Evolutionary conservation across 176 grass and related monocot genomes (phyloP), one percentile per base, ranked within the genome.

Genomic region (Eremochloa ophiuroides): DNA sequence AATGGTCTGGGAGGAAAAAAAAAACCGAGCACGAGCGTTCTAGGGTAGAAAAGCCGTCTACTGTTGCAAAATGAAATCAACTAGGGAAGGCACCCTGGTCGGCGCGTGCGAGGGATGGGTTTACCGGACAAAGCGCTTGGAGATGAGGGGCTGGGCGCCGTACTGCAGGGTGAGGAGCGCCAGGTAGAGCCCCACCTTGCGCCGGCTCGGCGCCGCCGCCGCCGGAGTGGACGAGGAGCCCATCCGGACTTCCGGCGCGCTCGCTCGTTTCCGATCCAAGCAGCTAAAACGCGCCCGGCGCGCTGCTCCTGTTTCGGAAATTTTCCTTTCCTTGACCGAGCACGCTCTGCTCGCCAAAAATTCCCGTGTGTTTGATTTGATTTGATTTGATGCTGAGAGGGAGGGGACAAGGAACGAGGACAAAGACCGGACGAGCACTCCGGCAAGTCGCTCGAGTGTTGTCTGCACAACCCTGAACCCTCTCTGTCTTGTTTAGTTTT

Each of bases 121-220:
- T 53, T 89, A 95, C 96, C 96, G 75, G 88, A 93, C 87, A 65
- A 82, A 95, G 80, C 93, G 93, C 75, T 99, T 99, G 87, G 93
- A 95, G 82, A 99, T 77, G n/a, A 99, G 93, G 42, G 96, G 93
- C 91, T 99, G 96, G 26, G 93, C 80, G 76, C 96, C 91, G 88
- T 98, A 91, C 90, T 98, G 96, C 53, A 98, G 87, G 48, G 96
- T 93, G 63, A 98, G 93, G 33, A 93, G 93, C 29, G 75, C 41
- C 13, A 95, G 91, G 78, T 86, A 95, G 47, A 95, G 88, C 90
- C 84, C 92, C 26, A 98, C 93, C 85, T 79, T 93, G 43, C 66
- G 85, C 75, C 66, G 78, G 73, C 77, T 87, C 18, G 87, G 83
- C 58, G 51, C 38, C 55, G 34, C n/a, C n/a, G 62, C 46, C 51